These are phyloP conservation scores for Crassisporium funariophilum DNA, from an alignment of 768 basidiomycete species.

Conservation along the genomic window DNA sequence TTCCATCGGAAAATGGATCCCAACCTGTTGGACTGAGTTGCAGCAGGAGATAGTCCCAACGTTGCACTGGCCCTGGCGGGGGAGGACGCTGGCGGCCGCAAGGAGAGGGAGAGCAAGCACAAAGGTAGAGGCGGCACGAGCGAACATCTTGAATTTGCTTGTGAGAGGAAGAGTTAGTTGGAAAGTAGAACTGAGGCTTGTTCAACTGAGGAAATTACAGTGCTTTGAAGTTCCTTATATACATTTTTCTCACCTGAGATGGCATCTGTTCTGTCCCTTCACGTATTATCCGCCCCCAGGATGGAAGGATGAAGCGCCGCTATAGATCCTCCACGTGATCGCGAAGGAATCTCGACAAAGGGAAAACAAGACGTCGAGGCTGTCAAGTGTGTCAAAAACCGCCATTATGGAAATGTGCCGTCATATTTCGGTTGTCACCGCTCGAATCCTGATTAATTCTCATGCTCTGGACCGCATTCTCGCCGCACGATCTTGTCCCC, in stretches of 20 bases:
- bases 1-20: not conserved
- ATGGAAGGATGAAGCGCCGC: no score
- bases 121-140: slow-evolving; percentile 16
- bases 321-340: slow-evolving; percentile 1
- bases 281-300: not conserved
- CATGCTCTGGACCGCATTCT: not conserved
- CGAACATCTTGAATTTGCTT: slow-evolving; percentile 21
- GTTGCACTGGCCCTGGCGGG: slow-evolving; percentile 24
- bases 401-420: not conserved
- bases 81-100: slow-evolving; percentile 21
- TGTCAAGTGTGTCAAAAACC: slow-evolving; percentile 2
- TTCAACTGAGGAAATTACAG: slow-evolving; percentile 18
- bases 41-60: slow-evolving; percentile 33
- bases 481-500: not conserved
- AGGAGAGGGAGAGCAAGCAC: slow-evolving; percentile 25
- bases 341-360: not conserved
- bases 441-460: not conserved
- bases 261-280: not conserved
- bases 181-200: slow-evolving; percentile 18
- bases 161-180: not conserved
- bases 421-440: not conserved
- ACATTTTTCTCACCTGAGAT: slow-evolving; percentile 9
- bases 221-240: slow-evolving; percentile 15
- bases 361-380: slow-evolving; percentile 1
- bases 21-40: slow-evolving; percentile 19